These are phyloP conservation scores for Melastoma candidum DNA, from an alignment of 441 rosid species.

Conservation along the genomic window DNA sequence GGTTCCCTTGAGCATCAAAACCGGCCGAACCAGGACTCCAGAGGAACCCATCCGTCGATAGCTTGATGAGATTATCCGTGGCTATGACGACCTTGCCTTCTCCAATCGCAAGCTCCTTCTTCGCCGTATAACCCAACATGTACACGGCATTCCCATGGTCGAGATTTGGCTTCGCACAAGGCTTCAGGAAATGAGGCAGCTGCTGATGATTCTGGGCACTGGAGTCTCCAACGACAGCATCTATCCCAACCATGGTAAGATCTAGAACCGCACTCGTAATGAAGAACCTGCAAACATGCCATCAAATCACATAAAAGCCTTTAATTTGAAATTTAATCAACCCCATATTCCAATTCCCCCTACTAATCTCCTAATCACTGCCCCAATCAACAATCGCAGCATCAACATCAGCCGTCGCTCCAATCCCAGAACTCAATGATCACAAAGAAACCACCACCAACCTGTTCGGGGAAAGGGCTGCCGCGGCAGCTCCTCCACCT, in stretches of 20 bases:
- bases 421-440: background rate
- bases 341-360: background rate
- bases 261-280: constrained; percentile 86
- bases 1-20: constrained; percentile 85
- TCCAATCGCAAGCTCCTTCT: constrained; percentile 54
- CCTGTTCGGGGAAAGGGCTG: constrained; percentile 87
- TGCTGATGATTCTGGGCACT: constrained; percentile 48
- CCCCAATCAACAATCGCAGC: too few species aligned
- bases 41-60: constrained; percentile 63
- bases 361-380: too few species aligned
- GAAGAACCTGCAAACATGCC: constrained; percentile 61
- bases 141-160: constrained; percentile 71
- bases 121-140: constrained; percentile 55
- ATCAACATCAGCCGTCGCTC: too few species aligned
- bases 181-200: constrained; percentile 59
- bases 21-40: constrained; percentile 97
- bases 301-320: constrained; percentile 5
- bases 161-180: constrained; percentile 68
- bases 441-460: constrained; percentile 5
- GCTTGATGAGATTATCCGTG: constrained; percentile 82
- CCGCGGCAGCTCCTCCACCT: constrained; percentile 39
- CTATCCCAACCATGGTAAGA: constrained; percentile 83
- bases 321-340: constrained; percentile 3
- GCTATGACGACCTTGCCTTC: constrained; percentile 94
- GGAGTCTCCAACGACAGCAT: constrained; percentile 63